Evolutionary conservation across 1,284 basidiomycete species (phyloP).

Genomic region (Ceratobasidium sp.): DNA sequence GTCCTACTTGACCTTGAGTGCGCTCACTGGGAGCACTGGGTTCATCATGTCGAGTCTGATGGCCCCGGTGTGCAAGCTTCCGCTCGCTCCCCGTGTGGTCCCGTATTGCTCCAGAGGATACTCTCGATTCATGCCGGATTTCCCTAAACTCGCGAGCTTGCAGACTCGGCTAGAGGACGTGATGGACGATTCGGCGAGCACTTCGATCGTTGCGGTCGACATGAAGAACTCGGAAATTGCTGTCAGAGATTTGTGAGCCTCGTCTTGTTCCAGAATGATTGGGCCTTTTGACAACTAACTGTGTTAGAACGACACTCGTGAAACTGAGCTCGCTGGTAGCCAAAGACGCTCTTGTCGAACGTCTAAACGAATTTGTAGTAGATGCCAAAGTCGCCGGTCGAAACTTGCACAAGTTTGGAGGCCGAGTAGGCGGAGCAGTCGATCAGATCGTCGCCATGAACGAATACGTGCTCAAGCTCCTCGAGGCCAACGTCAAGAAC

Average conservation of each 20-base stretch:
- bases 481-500: conserved; percentile 13
- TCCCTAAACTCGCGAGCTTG: conserved; percentile 34
- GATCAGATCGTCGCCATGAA: conserved; percentile 40
- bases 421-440: conserved; percentile 41
- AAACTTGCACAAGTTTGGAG: conserved; percentile 40
- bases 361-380: conserved; percentile 32
- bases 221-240: conserved; percentile 39
- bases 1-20: conserved; percentile 20
- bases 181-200: conserved; percentile 31
- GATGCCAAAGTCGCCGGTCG: conserved; percentile 36
- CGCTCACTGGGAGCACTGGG: conserved; percentile 15
- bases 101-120: conserved; percentile 14
- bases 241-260: conserved; percentile 36
- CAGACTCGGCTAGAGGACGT: conserved; percentile 33
- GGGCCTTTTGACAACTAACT: too few species aligned
- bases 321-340: conserved; percentile 34
- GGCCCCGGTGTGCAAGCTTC: conserved; percentile 23
- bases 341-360: conserved; percentile 35
- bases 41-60: conserved; percentile 14
- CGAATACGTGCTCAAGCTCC: conserved; percentile 37
- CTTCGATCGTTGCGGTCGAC: conserved; percentile 33
- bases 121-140: conserved; percentile 32
- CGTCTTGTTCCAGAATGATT: neutral
- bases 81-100: conserved; percentile 1
- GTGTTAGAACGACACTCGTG: conserved; percentile 36